These are phyloP conservation scores for Cochlearia excelsa DNA, from an alignment of 345 rosid genomes.

Conservation along the genomic window DNA sequence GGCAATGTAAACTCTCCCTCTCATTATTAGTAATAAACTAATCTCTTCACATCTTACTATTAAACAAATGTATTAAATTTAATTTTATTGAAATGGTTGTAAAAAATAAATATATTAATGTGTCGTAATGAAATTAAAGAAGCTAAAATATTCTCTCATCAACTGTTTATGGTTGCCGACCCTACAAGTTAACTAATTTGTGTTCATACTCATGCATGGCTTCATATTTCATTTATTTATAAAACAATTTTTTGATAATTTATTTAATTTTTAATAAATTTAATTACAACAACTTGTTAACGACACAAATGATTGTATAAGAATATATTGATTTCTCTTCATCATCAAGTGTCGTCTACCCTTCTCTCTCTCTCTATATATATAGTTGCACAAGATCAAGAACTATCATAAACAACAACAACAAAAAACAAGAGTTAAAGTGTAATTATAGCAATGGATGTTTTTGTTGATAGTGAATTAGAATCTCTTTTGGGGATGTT, in stretches of 20 bases:
- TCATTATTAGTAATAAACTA: constrained; percentile 23
- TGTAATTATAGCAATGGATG: constrained; percentile 27
- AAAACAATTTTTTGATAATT: too few relatives aligned
- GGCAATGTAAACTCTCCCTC: background rate
- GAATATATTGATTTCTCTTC: constrained; percentile 16
- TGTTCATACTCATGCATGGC: constrained; percentile 36
- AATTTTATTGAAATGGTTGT: background rate
- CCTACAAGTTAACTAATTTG: constrained; percentile 2
- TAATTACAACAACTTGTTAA: constrained; percentile 20
- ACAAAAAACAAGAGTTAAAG: background rate
- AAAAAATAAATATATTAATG: constrained; percentile 16
- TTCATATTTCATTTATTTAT: constrained; percentile 1
- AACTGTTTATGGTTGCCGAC: too few relatives aligned
- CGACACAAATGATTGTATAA: constrained; percentile 34
- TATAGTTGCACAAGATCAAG: constrained; percentile 22
- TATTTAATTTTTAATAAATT: background rate
- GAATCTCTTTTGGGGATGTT: constrained; percentile 39
- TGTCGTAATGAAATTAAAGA: constrained; percentile 33
- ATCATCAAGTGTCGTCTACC: constrained; percentile 26
- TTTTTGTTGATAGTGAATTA: constrained; percentile 41
- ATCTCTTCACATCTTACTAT: background rate
- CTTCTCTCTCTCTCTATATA: constrained; percentile 29
- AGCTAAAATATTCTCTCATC: background rate
- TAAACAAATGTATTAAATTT: background rate
- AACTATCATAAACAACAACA: constrained; percentile 14